Conservation (phyloP, 148 eudicot species). For the Selenicereus undatus region DNA sequence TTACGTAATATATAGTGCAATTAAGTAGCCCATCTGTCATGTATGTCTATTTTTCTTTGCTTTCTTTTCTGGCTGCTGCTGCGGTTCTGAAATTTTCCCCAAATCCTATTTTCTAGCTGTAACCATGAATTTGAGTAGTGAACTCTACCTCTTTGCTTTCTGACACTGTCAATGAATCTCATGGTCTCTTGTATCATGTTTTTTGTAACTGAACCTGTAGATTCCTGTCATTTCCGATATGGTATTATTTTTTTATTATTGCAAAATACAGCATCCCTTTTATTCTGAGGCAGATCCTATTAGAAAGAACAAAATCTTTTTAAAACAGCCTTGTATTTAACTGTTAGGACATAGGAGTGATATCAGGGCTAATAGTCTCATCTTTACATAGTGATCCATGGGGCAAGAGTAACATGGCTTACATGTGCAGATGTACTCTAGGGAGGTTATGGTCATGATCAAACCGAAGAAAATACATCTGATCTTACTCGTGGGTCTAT, state of each 20-base stretch:
- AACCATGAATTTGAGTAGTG: neutral
- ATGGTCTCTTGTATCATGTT: neutral
- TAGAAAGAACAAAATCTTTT: neutral
- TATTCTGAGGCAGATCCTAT: neutral
- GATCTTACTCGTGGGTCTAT: conserved; percentile 33
- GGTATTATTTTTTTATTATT: neutral
- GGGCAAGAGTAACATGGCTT: conserved; percentile 69
- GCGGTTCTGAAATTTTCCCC: neutral
- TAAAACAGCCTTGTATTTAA: neutral
- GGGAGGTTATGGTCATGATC: conserved; percentile 39
- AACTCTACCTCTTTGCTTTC: neutral
- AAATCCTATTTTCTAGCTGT: neutral
- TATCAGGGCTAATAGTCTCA: neutral
- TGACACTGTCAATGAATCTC: neutral
- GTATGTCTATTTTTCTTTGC: neutral
- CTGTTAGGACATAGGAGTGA: neutral
- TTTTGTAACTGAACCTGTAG: neutral
- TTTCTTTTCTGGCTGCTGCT: neutral
- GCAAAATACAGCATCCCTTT: neutral
- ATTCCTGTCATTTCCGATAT: conserved; percentile 6
- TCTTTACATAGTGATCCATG: conserved; percentile 17
- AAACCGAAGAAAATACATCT: conserved; percentile 18
- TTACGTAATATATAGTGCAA: neutral
- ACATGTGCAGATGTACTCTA: conserved; percentile 47
- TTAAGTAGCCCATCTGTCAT: neutral